Evolutionary conservation across 164 flowering plant species (phyloP).

Genomic region (Dillenia turbinata): DNA sequence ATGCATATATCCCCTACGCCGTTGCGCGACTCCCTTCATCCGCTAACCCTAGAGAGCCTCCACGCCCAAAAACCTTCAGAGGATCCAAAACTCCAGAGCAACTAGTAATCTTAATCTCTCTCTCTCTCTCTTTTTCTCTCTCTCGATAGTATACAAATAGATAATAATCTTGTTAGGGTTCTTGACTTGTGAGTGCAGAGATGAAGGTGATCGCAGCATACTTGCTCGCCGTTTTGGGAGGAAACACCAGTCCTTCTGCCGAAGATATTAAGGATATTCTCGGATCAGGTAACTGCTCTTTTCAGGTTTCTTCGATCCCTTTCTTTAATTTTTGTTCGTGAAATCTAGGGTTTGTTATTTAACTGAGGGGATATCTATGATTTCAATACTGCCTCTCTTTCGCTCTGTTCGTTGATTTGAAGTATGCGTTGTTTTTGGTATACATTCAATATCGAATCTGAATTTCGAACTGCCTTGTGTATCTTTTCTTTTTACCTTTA

Average conservation of each 20-base stretch:
- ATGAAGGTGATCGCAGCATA: constrained; percentile 80
- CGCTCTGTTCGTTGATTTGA: not conserved
- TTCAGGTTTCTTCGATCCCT: constrained; percentile 32
- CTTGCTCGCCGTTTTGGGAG: constrained; percentile 69
- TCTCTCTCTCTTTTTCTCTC: not conserved
- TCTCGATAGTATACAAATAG: not conserved
- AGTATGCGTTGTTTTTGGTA: too few relatives aligned
- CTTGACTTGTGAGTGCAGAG: constrained; percentile 14
- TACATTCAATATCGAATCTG: too few relatives aligned
- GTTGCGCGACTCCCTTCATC: not conserved
- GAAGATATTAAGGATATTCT: constrained; percentile 54
- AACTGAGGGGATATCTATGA: not conserved
- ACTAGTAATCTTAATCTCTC: constrained; percentile 4
- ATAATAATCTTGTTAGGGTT: not conserved
- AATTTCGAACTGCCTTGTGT: too few relatives aligned
- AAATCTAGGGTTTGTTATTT: not conserved
- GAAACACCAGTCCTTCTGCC: constrained; percentile 51
- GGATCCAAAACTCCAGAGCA: constrained; percentile 8
- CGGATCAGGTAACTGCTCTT: constrained; percentile 54
- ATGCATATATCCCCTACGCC: not conserved
- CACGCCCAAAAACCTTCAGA: not conserved
- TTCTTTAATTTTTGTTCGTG: not conserved
- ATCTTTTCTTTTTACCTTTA: too few relatives aligned
- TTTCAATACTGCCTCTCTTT: not conserved
- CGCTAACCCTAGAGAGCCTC: too few relatives aligned